Conservation (phyloP, 1,284 basidiomycete genomes). For the Agaricales sp. region DNA sequence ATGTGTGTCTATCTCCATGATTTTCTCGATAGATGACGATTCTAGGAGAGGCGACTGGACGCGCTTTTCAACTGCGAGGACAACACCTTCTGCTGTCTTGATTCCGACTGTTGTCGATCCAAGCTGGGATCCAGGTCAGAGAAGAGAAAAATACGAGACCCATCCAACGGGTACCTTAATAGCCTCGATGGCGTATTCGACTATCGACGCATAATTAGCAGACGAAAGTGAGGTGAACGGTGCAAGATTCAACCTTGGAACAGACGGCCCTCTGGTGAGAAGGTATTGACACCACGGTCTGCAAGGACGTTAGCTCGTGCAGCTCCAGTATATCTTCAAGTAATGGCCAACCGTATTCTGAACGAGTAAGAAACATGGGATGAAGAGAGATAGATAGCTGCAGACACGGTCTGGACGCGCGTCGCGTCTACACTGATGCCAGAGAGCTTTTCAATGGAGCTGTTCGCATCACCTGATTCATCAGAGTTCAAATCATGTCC, state of each 20-base stretch:
- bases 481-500: neutral
- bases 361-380: slow-evolving; percentile 85
- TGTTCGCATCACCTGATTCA: no score
- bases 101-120: slow-evolving; percentile 97
- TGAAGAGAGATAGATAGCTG: neutral
- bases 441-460: no score
- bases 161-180: slow-evolving; percentile 91
- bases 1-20: slow-evolving; percentile 98
- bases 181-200: slow-evolving; percentile 98
- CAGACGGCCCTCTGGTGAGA: slow-evolving; percentile 93
- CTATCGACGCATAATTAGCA: slow-evolving; percentile 28
- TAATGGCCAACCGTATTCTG: slow-evolving; percentile 69
- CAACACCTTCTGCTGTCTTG: slow-evolving; percentile 77
- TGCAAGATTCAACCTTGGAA: slow-evolving; percentile 67
- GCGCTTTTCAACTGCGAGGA: slow-evolving; percentile 97
- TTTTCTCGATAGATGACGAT: slow-evolving; percentile 96
- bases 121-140: no score
- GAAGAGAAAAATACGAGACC: slow-evolving; percentile 10
- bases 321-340: neutral
- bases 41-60: slow-evolving; percentile 96
- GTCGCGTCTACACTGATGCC: neutral
- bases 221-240: slow-evolving; percentile 8
- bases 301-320: slow-evolving; percentile 4
- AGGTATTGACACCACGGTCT: slow-evolving; percentile 98
- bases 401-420: slow-evolving; percentile 8